Base-by-base conservation (phyloP, 2,329 filamentous ascomycete species). In the Penicillium occitanis region DNA sequence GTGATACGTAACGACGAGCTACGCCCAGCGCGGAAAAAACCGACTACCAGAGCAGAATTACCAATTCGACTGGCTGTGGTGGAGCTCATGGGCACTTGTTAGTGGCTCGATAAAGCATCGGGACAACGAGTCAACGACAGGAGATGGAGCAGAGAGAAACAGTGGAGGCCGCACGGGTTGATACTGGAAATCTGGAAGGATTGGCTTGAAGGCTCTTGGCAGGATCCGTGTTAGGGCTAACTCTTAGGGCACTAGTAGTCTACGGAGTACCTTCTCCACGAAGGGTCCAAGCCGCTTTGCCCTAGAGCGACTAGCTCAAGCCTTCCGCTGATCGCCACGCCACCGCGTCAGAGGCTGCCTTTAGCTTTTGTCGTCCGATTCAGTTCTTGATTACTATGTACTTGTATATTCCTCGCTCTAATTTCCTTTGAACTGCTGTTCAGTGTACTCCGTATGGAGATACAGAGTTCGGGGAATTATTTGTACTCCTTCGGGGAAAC, bases 321-420 rank as follows among this genome's bases (percentile, higher is more conserved):
- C 61, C 61, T 64, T 28, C 61, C 51, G 61, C 22, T 58, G 62
- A 65, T 65, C 63, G 22, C 44, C 55, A 25, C 63, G 57, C 53
- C 57, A 60, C 63, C 44, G 42, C 63, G 53, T 60, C 53, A 65
- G 30, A 60, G 44, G 63, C 35, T 50, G 42, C 37, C 7, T 10
- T 25, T 64, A 46, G 62, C 40, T 37, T 30, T 33, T 30, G 5
- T 3, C 13, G 19, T 22, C 44, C 10, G 14, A 35, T 30, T 1
- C 10, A 44, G 44, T 48, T 22, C 19, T 22, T 22, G 19, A 44
- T 8, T 44, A n/a, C 25, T 19, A 48, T 25, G 11, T 25, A 35
- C 17, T 42, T 33, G 60, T 11, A n/a, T 33, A 55, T 14, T n/a
- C 33, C 25, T 25, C 25, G 25, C 25, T 25, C 25, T 25, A 3